These are phyloP conservation scores for Talaromyces sp. DNA, from an alignment of 2,329 filamentous ascomycete genomes.

Conservation along the genomic window DNA sequence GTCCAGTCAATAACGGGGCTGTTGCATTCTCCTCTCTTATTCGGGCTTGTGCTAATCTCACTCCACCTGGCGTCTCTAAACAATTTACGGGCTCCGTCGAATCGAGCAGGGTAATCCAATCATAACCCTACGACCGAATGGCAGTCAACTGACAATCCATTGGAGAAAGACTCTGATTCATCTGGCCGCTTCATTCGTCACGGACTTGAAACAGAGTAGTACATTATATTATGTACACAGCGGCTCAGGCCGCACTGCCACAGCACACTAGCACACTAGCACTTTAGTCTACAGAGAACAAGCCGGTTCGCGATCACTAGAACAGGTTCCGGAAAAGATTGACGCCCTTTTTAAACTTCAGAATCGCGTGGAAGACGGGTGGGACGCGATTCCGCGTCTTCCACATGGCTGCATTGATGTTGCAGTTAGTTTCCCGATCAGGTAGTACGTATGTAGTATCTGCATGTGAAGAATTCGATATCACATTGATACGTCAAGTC, in stretches of 20 bases:
- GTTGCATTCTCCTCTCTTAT: neutral
- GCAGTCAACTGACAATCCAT: neutral
- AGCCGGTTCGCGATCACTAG: neutral
- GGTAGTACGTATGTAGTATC: neutral
- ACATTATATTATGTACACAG: neutral
- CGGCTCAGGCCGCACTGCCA: neutral
- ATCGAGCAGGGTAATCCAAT: neutral
- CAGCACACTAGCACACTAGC: neutral
- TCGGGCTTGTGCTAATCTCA: neutral
- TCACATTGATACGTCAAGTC: neutral
- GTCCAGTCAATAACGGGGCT: neutral
- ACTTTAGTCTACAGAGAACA: neutral
- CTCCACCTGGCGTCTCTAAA: neutral
- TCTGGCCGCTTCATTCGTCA: neutral
- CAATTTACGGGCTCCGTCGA: neutral
- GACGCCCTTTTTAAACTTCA: neutral
- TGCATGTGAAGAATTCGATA: neutral
- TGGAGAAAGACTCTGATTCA: neutral
- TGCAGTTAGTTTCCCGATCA: neutral
- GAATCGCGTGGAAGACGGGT: neutral
- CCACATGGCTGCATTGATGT: conserved; percentile 1
- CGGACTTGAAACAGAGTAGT: too few species aligned
- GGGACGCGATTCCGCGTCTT: neutral
- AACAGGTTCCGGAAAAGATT: neutral
- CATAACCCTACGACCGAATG: neutral